Conservation (phyloP, 1,284 basidiomycete genomes). For the Schizophyllum amplum region DNA sequence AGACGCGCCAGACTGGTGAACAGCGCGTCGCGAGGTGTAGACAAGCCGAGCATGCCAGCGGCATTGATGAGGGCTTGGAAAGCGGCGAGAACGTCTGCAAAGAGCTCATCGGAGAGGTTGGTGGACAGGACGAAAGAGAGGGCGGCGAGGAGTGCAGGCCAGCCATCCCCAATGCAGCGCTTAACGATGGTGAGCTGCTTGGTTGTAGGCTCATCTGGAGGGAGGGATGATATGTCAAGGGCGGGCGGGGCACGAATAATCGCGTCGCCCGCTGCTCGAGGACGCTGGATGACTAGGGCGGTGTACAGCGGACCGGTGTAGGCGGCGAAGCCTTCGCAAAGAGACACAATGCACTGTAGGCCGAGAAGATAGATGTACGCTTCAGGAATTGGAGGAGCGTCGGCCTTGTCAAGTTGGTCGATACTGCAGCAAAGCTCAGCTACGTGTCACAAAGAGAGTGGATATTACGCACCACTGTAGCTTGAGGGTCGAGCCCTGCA, state of each 20-base stretch:
- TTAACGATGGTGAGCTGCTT: conserved; percentile 53
- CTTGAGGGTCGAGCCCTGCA: conserved; percentile 72
- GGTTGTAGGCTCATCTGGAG: conserved; percentile 46
- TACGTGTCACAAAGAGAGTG: not conserved
- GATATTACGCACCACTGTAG: conserved; percentile 61
- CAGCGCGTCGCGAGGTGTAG: conserved; percentile 89
- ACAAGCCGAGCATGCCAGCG: conserved; percentile 80
- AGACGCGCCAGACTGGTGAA: conserved; percentile 82
- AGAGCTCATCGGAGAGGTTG: conserved; percentile 82
- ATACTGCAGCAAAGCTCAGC: conserved; percentile 49
- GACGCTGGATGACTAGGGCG: conserved; percentile 56
- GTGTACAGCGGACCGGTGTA: conserved; percentile 68
- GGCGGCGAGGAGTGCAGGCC: conserved; percentile 86
- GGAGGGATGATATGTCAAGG: conserved; percentile 55
- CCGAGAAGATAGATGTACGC: conserved; percentile 89
- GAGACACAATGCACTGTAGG: conserved; percentile 79
- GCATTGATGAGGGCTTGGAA: conserved; percentile 84
- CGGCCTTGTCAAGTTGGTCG: conserved; percentile 93
- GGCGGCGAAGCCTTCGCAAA: conserved; percentile 82
- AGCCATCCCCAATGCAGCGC: conserved; percentile 78
- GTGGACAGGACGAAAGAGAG: conserved; percentile 86
- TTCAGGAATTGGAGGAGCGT: conserved; percentile 87
- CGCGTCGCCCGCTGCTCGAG: conserved; percentile 56
- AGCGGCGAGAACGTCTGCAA: conserved; percentile 75
- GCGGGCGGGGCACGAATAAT: conserved; percentile 66